Base-by-base conservation (phyloP, 2,329 filamentous ascomycete species). In the Pestalotiopsis sp. region DNA sequence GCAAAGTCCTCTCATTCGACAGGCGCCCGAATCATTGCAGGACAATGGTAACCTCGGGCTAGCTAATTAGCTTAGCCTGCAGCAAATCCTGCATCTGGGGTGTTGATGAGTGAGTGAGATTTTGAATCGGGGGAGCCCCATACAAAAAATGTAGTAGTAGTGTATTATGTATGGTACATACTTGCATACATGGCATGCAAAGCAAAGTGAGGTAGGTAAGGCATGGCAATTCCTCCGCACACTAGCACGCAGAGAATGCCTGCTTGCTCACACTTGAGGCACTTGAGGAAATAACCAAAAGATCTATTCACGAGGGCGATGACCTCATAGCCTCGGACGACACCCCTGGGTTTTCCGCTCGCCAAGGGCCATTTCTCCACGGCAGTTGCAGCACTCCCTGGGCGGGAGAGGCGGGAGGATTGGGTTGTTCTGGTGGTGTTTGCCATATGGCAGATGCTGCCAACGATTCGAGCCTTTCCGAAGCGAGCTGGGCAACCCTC, bases 1-100 rank as follows among this genome's bases (percentile, higher is more conserved):
- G 45, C 49, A 65, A 65, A 65, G 25, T 38, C 20, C 56, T 66
- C 64, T 60, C 52, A 66, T 66, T 66, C 64, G 64, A 60, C 64
- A n/a, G 49, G 25, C 23, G 25, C 20, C n/a, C 52, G 64, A 66
- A 49, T 36, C 52, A 60, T 66, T 66, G 64, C 64, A 66, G 56
- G 56, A 66, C 31, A 31, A 38, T 59, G 27, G 38, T 56, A 52
- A 66, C 17, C 61, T 49, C 61, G 27, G 23, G 23, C 57, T 27
- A 59, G 57, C 57, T 36, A 14, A 52, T 52, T 36, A 59, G 12
- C 27, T 36, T 25, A 59, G 62, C 62, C 17, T 27, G 25, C 38
- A 52, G 45, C 45, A 52, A 9, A n/a, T 52, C 14, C 62, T 64
- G 62, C 62, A 64, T n/a, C 41, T 52, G 45, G 45, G 17, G 45